Conservation (phyloP, 1,139 yeast genomes). For the Trichomonascaceae sp. region DNA sequence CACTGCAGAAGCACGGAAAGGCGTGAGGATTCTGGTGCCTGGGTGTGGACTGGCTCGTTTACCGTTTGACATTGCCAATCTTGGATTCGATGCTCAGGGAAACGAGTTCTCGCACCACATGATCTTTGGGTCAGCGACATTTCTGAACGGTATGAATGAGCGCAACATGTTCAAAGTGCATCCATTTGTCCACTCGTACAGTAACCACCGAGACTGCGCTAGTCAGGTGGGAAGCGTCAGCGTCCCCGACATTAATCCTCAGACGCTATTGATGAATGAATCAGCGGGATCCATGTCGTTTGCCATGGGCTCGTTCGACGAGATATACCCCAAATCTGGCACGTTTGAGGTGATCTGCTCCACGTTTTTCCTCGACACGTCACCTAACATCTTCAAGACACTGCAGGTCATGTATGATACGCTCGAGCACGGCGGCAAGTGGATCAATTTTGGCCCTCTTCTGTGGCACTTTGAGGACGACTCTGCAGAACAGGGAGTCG, state of each 20-base stretch:
- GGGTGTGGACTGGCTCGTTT: conserved; percentile 78
- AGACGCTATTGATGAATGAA: conserved; percentile 17
- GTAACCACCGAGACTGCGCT: conserved; percentile 42
- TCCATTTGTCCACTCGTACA: conserved; percentile 64
- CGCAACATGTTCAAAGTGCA: conserved; percentile 43
- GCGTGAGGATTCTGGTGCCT: conserved; percentile 48
- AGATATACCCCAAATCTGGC: conserved; percentile 43
- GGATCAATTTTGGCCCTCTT: conserved; percentile 82
- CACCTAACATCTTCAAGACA: conserved; percentile 59
- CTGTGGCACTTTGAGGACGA: conserved; percentile 75
- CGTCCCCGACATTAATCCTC: conserved; percentile 31
- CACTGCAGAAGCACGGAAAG: conserved; percentile 12
- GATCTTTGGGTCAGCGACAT: conserved; percentile 53
- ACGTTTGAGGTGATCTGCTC: conserved; percentile 47
- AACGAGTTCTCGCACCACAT: conserved; percentile 77
- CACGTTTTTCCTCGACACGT: conserved; percentile 70
- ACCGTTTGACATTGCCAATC: conserved; percentile 53
- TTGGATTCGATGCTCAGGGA: conserved; percentile 70
- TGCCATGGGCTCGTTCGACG: conserved; percentile 70
- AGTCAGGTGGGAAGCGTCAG: conserved; percentile 41
- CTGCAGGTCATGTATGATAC: conserved; percentile 43
- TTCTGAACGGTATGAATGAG: conserved; percentile 44
- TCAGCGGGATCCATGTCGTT: conserved; percentile 50
- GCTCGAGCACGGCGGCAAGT: conserved; percentile 42
- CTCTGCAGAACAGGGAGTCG: conserved; percentile 8